Evolutionary conservation across 2,329 filamentous ascomycete genomes (phyloP), one percentile per base, ranked within the genome.

Genomic region (Fusarium sp.): DNA sequence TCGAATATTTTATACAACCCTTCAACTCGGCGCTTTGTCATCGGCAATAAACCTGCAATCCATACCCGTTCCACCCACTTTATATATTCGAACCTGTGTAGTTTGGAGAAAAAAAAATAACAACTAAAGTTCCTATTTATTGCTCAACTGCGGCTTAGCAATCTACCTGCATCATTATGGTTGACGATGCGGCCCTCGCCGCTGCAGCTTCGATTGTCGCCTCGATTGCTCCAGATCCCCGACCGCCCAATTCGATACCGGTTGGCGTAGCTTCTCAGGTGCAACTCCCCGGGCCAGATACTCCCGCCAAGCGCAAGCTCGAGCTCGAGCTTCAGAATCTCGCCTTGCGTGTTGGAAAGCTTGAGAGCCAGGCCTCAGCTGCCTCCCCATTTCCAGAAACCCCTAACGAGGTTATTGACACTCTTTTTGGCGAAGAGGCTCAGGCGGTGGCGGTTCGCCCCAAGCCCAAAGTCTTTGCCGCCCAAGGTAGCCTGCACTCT

Each of bases 301-400:
- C 88, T 43, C 81, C 88, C 35, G 91, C 91, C 71, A 98, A 98
- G 82, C 85, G 88, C 71, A 86, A 86, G 31, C 88, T 98, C 65
- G 94, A 98, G 82, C 85, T 86, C 63, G 95, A 98, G 82, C 87
- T 99, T 60, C 88, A 91, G 50, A 91, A 92, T 57, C 87, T 98
- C 68, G 88, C 91, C 63, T 83, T 90, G 66, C 87, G 96, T 71
- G 89, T 98, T 72, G 92, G 94, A 69, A 89, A 91, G 70, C 88
- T 98, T 73, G 94, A 98, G 84, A 89, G 89, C 73, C 91, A 91
- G 81, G 91, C 92, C 70, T 88, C 87, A 76, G 83, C 86, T 60
- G 79, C 86, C 61, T 85, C 86, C 69, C 83, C 86, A 58, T 87
- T 94, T 74, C 93, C 93, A 73, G 91, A 94, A 76, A 96, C 93